A percentile compares a stretch with the other conserved stretches of the same genome.
phyloP scores from a whole-genome alignment of 169 alveolate species.

The Cryptosporidium parvum region DNA sequence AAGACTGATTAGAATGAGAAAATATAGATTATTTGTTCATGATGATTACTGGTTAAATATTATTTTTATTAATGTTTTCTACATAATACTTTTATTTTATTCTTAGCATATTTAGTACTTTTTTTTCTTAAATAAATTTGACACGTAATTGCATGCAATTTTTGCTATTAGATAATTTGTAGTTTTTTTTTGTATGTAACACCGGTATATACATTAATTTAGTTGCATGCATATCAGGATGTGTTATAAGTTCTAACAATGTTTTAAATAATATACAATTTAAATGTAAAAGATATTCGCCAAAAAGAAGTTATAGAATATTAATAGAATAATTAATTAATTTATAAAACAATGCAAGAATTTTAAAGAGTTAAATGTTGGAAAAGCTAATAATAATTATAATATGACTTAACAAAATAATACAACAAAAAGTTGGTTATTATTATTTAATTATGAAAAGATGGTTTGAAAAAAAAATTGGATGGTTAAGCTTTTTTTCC shows the following conservation, averaged over 20 bases:
- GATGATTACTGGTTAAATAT: too few species aligned
- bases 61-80: too few species aligned
- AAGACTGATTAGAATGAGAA: too few species aligned
- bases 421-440: too few species aligned
- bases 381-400: too few species aligned
- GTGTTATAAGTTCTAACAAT: not conserved
- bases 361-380: too few species aligned
- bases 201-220: not conserved
- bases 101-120: not conserved
- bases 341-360: too few species aligned
- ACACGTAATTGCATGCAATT: constrained; percentile 9
- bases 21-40: too few species aligned
- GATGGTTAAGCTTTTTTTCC: not conserved
- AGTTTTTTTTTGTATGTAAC: not conserved
- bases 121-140: not conserved
- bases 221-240: not conserved
- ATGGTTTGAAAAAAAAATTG: not conserved
- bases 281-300: not conserved
- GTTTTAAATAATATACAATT: not conserved
- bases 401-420: too few species aligned
- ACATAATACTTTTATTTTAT: not conserved
- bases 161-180: not conserved
- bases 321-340: too few species aligned
- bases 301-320: not conserved
- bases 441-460: not conserved